These are phyloP conservation scores for Aspergillus sp. DNA, from an alignment of 2,329 filamentous ascomycete genomes.

Conservation along the genomic window DNA sequence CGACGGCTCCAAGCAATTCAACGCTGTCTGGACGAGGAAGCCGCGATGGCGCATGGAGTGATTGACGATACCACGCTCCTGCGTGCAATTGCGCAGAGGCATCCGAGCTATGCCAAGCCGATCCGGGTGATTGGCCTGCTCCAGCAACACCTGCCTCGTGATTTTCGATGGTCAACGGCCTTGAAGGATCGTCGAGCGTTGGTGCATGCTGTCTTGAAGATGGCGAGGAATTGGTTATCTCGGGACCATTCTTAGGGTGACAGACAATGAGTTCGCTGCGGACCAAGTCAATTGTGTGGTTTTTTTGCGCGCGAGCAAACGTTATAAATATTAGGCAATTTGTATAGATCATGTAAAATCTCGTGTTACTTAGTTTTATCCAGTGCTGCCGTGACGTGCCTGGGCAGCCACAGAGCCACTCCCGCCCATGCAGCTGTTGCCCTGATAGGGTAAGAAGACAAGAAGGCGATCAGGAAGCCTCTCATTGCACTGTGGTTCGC, in stretches of 20 bases:
- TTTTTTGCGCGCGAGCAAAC: background rate
- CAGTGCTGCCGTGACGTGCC: background rate
- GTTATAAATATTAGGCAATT: background rate
- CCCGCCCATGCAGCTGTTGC: background rate
- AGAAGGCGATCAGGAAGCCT: background rate
- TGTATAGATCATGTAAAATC: background rate
- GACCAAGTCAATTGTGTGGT: background rate
- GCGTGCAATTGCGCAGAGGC: background rate
- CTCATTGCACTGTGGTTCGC: background rate
- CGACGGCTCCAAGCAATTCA: background rate
- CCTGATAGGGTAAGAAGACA: background rate
- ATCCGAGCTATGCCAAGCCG: background rate
- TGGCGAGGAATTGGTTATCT: background rate
- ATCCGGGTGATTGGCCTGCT: background rate
- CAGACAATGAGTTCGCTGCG: background rate
- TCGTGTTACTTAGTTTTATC: background rate
- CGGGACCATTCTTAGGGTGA: background rate
- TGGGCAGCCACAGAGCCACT: background rate
- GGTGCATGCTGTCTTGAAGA: background rate
- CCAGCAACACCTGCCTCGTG: background rate
- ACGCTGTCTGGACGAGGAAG: background rate
- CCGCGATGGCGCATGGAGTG: background rate
- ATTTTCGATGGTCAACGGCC: background rate
- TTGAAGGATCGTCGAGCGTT: background rate
- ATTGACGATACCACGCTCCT: background rate